Evolutionary conservation across 352 stramenopile genomes (phyloP), one percentile per base, ranked within the genome.

Genomic region (Globisporangium cederbergense): DNA sequence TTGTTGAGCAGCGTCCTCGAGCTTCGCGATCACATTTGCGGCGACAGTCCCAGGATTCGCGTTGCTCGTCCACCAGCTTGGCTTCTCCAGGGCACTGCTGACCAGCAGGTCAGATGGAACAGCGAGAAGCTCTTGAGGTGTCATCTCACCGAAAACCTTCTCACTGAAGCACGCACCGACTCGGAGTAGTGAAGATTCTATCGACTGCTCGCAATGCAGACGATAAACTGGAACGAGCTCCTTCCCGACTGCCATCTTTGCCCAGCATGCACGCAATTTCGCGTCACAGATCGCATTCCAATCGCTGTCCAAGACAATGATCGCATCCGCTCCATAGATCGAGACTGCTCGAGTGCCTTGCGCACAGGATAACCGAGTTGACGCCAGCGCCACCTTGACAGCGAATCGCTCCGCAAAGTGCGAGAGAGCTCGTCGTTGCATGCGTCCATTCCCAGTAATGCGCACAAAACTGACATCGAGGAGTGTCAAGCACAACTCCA

Each of bases 241-340:
- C 4, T 66, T 75, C 0, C 67, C 67, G 13, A 83, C 77, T 0
- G 78, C 71, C 58, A 88, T 75, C 66, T 86, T 87, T 6, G 85
- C 85, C 84, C 84, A 95, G 47, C 78, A 81, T 7, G 87, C 87
- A 2, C 87, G 84, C 54, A 95, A 65, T 49, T 95, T 95, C 13
- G 87, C 85, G 46, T 95, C 86, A 59, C 84, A 93, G 6, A 76
- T 80, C 1, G 80, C 72, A 36, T 89, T 90, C 86, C 86, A 95
- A 47, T 95, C 87, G 65, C 85, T 89, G 49, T 95, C 87, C 9
- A 95, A 51, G 1, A 95, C 85, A 34, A 95, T 59, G 22, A 95
- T 83, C n/a, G 75, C 81, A 20, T 95, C 83, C 0, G 76, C 79
- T 13, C 87, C 87, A 60, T 88, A 95, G 30, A 93, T 74, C 7